Evolutionary conservation across 2,329 filamentous ascomycete genomes (phyloP).

Genomic region (Fusarium brevicatenulatum): DNA sequence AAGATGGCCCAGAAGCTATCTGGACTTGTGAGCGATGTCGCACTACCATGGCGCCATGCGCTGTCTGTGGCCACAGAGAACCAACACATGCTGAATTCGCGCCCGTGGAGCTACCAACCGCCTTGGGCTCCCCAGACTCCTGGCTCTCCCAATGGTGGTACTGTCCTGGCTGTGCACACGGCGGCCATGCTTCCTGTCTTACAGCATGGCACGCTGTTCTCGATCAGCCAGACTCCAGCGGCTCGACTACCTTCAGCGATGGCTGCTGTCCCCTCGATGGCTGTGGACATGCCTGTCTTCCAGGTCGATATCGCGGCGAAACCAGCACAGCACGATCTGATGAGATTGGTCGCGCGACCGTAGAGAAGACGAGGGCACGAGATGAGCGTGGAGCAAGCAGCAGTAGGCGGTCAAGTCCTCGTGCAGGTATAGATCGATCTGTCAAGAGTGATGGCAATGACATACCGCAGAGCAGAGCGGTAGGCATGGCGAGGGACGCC

Average conservation of each 20-base stretch:
- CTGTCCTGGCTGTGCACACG: constrained; percentile 70
- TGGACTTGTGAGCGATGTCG: constrained; percentile 69
- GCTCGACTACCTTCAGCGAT: constrained; percentile 54
- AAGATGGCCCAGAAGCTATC: constrained; percentile 56
- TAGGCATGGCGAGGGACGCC: constrained; percentile 67
- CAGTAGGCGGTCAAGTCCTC: constrained; percentile 47
- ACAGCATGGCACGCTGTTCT: constrained; percentile 65
- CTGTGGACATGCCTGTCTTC: constrained; percentile 71
- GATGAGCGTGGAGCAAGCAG: constrained; percentile 41
- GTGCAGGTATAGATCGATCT: constrained; percentile 37
- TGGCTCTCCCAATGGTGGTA: constrained; percentile 67
- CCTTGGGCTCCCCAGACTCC: constrained; percentile 38
- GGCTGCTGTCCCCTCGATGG: constrained; percentile 73
- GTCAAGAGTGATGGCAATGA: constrained; percentile 62
- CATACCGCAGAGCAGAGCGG: constrained; percentile 67
- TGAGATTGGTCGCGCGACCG: constrained; percentile 61
- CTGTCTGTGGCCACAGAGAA: constrained; percentile 67
- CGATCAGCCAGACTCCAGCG: constrained; percentile 26
- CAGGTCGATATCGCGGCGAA: constrained; percentile 65
- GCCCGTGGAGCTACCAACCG: constrained; percentile 45
- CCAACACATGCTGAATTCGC: constrained; percentile 55
- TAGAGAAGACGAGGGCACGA: constrained; percentile 50
- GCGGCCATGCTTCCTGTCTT: constrained; percentile 69
- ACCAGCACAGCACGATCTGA: constrained; percentile 57
- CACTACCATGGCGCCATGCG: constrained; percentile 64